phyloP scores from a whole-genome alignment of 148 eudicot species.

The Bassia scoparia region DNA sequence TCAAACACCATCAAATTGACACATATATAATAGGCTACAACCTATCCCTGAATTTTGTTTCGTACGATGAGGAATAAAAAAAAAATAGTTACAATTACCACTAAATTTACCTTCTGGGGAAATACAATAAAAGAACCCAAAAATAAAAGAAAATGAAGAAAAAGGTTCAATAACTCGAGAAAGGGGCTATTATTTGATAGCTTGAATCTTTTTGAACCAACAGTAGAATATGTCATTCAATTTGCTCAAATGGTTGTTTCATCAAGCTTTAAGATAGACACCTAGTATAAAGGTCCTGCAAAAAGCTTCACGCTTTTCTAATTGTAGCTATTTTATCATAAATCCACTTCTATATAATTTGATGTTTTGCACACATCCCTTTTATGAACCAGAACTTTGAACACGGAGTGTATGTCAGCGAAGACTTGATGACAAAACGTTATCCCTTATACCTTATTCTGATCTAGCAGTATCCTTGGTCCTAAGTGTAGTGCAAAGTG shows the following conservation, averaged over 20 bases:
- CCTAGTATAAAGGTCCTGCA: background rate
- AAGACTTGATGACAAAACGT: too few species aligned
- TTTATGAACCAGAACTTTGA: too few species aligned
- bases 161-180: background rate
- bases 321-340: too few species aligned
- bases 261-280: background rate
- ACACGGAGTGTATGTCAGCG: too few species aligned
- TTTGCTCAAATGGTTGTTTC: background rate
- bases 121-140: background rate
- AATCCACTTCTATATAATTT: background rate
- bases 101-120: background rate
- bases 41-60: background rate
- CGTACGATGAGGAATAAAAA: background rate
- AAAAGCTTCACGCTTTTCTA: too few species aligned
- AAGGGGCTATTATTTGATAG: background rate
- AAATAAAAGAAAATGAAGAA: background rate
- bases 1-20: conserved; percentile 8
- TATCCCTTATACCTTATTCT: too few species aligned
- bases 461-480: too few species aligned
- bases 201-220: background rate
- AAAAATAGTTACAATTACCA: background rate
- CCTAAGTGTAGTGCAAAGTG: too few species aligned
- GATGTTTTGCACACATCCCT: too few species aligned
- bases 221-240: background rate
- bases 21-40: background rate